Percentiles rank a stretch among this genome's conserved stretches.
These are phyloP conservation scores for Acanthochlamys bracteata DNA, from an alignment of 106 monocot species.

Conservation along the genomic window DNA sequence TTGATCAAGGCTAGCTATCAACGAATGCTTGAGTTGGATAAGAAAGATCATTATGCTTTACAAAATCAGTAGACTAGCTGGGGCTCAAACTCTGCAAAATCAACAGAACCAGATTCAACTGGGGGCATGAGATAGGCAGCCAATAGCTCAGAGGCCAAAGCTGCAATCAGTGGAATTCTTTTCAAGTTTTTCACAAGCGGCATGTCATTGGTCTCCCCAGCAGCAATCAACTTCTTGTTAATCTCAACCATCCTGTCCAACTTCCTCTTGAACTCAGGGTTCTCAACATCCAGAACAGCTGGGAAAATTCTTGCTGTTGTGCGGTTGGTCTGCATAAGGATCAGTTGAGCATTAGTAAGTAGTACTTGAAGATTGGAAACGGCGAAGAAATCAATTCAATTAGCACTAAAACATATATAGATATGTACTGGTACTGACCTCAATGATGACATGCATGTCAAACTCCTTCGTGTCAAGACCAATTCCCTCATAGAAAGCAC, in stretches of 20 bases:
- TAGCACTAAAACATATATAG: too few species aligned
- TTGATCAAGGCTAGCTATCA: neutral
- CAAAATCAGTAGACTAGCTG: slow-evolving; percentile 65
- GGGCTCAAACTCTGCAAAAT: slow-evolving; percentile 87
- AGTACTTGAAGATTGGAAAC: too few species aligned
- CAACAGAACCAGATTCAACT: slow-evolving; percentile 91
- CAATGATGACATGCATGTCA: slow-evolving; percentile 99
- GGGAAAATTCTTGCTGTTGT: slow-evolving; percentile 96
- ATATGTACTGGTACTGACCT: slow-evolving; percentile 30
- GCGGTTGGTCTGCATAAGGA: slow-evolving; percentile 66
- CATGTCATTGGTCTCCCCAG: slow-evolving; percentile 49
- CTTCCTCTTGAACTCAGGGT: slow-evolving; percentile 98
- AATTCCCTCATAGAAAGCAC: slow-evolving; percentile 89
- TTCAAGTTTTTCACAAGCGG: slow-evolving; percentile 88
- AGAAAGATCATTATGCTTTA: neutral
- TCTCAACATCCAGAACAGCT: slow-evolving; percentile 87
- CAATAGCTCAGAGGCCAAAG: slow-evolving; percentile 64
- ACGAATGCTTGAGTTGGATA: neutral
- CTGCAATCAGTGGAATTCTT: slow-evolving; percentile 70
- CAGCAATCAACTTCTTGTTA: slow-evolving; percentile 57
- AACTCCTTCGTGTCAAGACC: slow-evolving; percentile 94
- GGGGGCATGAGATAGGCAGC: slow-evolving; percentile 98
- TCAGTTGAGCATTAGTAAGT: neutral
- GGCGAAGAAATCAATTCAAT: too few species aligned
- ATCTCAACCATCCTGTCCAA: slow-evolving; percentile 88